These are phyloP conservation scores for Gracilaria gracilis DNA, from an alignment of 23 red algal species.

Conservation along the genomic window DNA sequence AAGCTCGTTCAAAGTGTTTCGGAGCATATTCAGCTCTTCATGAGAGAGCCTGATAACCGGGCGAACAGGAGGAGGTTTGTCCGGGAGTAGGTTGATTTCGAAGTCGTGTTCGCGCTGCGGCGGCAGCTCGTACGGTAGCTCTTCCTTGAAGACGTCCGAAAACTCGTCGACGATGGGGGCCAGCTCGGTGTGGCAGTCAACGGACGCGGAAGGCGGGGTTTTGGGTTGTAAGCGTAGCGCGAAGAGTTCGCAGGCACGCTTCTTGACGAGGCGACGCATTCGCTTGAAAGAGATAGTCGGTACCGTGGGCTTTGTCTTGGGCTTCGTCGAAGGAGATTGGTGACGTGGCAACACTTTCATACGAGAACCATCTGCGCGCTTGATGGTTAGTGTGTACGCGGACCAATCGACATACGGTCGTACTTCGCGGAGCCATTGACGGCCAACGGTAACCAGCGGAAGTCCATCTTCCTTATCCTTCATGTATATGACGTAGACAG, in stretches of 20 bases:
- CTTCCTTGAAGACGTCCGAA: constrained; percentile 15
- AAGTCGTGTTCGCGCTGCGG: constrained; percentile 1
- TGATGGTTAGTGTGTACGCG: not conserved
- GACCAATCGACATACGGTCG: not conserved
- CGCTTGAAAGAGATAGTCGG: not conserved
- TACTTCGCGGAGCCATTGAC: not conserved
- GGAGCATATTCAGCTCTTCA: not conserved
- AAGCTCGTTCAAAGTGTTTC: not conserved
- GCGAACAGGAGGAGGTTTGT: constrained; percentile 30
- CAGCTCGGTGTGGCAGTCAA: constrained; percentile 13
- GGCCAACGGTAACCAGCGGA: not conserved
- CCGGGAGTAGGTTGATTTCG: constrained; percentile 2
- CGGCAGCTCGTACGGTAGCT: constrained; percentile 15
- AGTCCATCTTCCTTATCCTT: not conserved
- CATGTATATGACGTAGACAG: constrained; percentile 9
- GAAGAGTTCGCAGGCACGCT: not conserved
- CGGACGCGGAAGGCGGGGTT: not conserved
- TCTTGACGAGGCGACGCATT: not conserved
- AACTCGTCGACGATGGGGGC: constrained; percentile 14
- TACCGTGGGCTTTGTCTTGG: not conserved
- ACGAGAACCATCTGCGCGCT: not conserved
- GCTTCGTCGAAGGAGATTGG: not conserved
- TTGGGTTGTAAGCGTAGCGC: not conserved
- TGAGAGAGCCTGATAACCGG: not conserved
- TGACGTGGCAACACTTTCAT: not conserved